A percentile compares a stretch with the other conserved stretches of the same genome.
Conservation (phyloP, 1,284 basidiomycete species). For the Waitea zeae region DNA sequence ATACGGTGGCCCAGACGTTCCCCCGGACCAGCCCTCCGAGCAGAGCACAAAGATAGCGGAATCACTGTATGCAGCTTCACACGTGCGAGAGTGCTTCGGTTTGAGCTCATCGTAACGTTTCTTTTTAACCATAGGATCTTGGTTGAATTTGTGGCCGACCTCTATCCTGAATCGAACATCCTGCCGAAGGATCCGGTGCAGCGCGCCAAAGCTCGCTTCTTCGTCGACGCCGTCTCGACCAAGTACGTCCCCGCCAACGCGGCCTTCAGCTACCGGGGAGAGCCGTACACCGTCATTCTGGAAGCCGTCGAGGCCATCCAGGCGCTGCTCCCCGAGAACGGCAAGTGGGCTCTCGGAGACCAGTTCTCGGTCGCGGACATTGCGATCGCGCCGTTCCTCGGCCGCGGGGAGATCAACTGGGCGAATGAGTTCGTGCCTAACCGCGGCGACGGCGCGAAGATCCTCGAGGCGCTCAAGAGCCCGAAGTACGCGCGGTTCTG, state of each 20-base stretch:
- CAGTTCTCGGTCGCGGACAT: constrained; percentile 33
- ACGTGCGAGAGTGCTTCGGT: neutral
- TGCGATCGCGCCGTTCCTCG: constrained; percentile 30
- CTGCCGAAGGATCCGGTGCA: constrained; percentile 34
- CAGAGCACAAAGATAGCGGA: constrained; percentile 42
- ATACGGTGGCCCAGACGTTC: constrained; percentile 36
- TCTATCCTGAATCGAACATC: constrained; percentile 25
- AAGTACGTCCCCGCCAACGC: constrained; percentile 21
- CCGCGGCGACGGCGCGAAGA: constrained; percentile 22
- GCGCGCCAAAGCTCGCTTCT: constrained; percentile 39
- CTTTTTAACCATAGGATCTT: too few species aligned
- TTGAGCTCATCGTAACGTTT: too few species aligned
- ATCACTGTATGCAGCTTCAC: constrained; percentile 18
- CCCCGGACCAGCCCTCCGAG: constrained; percentile 33
- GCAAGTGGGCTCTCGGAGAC: constrained; percentile 16
- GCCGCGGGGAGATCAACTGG: constrained; percentile 19
- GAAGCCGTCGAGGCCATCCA: constrained; percentile 15
- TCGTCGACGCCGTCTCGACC: constrained; percentile 31
- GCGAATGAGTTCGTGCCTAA: constrained; percentile 27
- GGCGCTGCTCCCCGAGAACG: constrained; percentile 13
- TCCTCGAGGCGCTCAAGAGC: constrained; percentile 18
- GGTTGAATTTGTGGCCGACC: constrained; percentile 43
- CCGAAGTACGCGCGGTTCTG: constrained; percentile 23
- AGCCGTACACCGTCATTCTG: constrained; percentile 20
- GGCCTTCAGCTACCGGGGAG: constrained; percentile 19